Percentiles rank a stretch among this genome's conserved stretches.
These are phyloP conservation scores for Schoenoplectus triqueter DNA, from an alignment of 202 grass and related monocot species.

Conservation along the genomic window DNA sequence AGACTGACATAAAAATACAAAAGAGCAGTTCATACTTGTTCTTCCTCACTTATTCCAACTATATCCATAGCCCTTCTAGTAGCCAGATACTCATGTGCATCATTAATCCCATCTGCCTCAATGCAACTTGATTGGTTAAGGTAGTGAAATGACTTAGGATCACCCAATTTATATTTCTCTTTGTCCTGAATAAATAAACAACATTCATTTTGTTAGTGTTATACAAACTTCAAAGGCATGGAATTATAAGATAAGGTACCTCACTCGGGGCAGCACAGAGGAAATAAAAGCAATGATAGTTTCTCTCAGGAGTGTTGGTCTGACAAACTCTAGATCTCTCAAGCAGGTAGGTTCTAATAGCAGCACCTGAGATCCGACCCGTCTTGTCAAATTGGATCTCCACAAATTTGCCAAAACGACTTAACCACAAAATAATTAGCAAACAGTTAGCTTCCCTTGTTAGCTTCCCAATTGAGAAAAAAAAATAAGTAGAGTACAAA, in stretches of 20 bases:
- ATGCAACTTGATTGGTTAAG: conserved; percentile 96
- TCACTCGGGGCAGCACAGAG: conserved; percentile 84
- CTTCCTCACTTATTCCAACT: conserved; percentile 96
- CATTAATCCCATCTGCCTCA: conserved; percentile 92
- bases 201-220: conserved; percentile 13
- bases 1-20: conserved; percentile 22
- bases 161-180: conserved; percentile 75
- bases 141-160: conserved; percentile 83
- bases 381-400: conserved; percentile 99
- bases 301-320: conserved; percentile 96
- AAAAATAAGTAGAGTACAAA: not conserved
- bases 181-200: conserved; percentile 59
- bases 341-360: conserved; percentile 99
- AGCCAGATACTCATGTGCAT: conserved; percentile 95
- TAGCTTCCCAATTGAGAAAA: conserved; percentile 39
- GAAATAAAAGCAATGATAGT: conserved; percentile 99
- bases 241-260: conserved; percentile 45
- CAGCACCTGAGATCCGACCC: conserved; percentile 91
- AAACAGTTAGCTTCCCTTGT: conserved; percentile 35
- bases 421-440: conserved; percentile 47
- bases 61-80: conserved; percentile 99
- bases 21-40: conserved; percentile 60
- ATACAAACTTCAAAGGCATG: conserved; percentile 8
- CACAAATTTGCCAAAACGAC: conserved; percentile 99
- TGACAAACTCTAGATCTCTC: conserved; percentile 99